Evolutionary conservation across 306 rosid species (phyloP), one percentile per base, ranked within the genome.

Genomic region (Lithocarpus polystachyus): DNA sequence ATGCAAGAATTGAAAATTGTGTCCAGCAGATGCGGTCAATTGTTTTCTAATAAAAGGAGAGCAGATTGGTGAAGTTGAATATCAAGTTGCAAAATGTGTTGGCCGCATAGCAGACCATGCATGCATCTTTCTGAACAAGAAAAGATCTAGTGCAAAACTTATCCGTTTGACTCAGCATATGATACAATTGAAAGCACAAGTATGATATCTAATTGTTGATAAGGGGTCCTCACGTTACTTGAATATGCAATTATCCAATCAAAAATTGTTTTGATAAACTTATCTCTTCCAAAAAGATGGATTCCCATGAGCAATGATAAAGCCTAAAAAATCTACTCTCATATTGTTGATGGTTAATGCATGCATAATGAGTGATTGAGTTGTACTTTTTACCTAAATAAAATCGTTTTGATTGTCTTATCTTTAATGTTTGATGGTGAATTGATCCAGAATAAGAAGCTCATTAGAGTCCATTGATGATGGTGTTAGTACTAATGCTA

Each of bases 141-240:
- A 75, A 75, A 68, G 71, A 18, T 73, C 65, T 76, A 33, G 75
- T 75, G 80, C 71, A 77, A 82, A 81, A 82, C 79, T 40, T 40
- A 64, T 69, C 78, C 86, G 65, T 84, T 86, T 76, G 89, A 84
- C 87, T 84, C 87, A 87, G 90, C 90, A 76, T 59, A 56, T 69
- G 75, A 78, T 64, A 23, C 78, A 52, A 37, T 79, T 31, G 55
- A 29, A 31, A 57, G 54, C 20, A 7, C 52, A 26, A 71, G 1
- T 20, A 33, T 68, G 72, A 68, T 68, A 45, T n/a, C 28, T 35
- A 62, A 68, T 76, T 78, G 76, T 78, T 65, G 40, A 72, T 75
- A 72, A 70, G 86, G 75, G 87, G 79, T 67, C 77, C 73, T 56
- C 78, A 37, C 73, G 56, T 83, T 80, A 78, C 89, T 82, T 82